Base-by-base conservation (phyloP, 129 eudicot species). In the Gnaphalium uliginosum region DNA sequence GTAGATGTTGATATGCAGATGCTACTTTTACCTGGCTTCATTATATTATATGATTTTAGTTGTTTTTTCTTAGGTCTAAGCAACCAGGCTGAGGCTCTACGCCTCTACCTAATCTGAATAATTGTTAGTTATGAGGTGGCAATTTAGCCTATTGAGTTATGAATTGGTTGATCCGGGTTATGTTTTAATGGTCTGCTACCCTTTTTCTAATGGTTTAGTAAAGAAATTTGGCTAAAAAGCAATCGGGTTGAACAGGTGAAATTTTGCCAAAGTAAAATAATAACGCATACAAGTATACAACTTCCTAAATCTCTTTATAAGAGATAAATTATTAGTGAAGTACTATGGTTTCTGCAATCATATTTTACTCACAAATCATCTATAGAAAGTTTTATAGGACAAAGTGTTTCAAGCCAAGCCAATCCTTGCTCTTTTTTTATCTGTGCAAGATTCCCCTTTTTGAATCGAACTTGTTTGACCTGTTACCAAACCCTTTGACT, bases 281-380 rank as follows among this genome's bases (percentile, higher is more conserved):
- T 43, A 11, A 43, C 13, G 51, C 51, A 11, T 43, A 11, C 18
- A 13, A 43, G 51, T 18, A 11, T 43, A 11, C 18, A 13, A 43
- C 51, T 1, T 18, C 51, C 18, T 11, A 43, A 54, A 19, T 19
- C 61, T n/a, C 13, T 8, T 18, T 19, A 4, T 37, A 37, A 37
- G 8, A 37, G 19, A 22, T 19, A 8, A 22, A 30, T 19, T 32
- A 11, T 5, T 53, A 18, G 51, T 14, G 18, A 11, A 14, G 17
- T 43, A 43, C 51, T 43, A 11, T 43, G 17, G 51, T 13, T 43
- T 23, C 11, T 68, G 30, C 73, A 68, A 68, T 43, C 62, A 70
- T 50, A 27, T 7, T 46, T 26, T 6, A 18, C 41, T 0, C 39
- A 27, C 17, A 25, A 9, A n/a, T 26, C n/a, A 3, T 50, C 3